Evolutionary conservation across 345 rosid genomes (phyloP), one percentile per base, ranked within the genome.

Genomic region (Lepidium aucheri): DNA sequence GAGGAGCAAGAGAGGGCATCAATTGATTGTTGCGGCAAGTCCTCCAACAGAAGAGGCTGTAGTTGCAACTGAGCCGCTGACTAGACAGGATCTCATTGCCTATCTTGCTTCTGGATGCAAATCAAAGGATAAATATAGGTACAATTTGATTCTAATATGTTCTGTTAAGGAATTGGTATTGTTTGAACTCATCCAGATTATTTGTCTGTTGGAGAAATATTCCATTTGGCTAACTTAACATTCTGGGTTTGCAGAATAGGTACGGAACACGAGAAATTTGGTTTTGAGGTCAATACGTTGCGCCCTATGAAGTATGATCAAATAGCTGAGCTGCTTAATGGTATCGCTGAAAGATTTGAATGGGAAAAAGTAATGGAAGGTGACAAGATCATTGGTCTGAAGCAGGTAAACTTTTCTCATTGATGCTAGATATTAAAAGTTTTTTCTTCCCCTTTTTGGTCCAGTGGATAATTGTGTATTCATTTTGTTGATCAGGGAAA

Each of bases 311-410:
- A 82, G 74, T 94, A 94, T 76, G 95, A 85, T 47, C 99, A 94
- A 72, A 94, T 94, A 75, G 79, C 96, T 1, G 92, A 88, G 75
- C 70, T 94, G 79, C 97, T 94, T 46, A 76, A 90, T 63, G 76
- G 99, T 72, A 94, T 94, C 38, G 84, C 97, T n/a, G 99, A 94
- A 82, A 94, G 99, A 73, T 94, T 94, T 77, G 99, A 94, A 63
- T 94, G 99, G 99, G 99, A 85, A 20, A 90, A 86, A 83, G 51
- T 90, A 75, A 83, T 88, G 87, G 99, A 94, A 90, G 96, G 70
- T 22, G 87, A 86, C 75, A 51, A 84, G 59, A 87, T 94, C 38
- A 90, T 94, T 68, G 99, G 99, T 51, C 91, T 94, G 18, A 86
- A 88, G 74, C 97, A 94, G 95, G 99, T 94, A 76, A 72, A 51